These are phyloP conservation scores for Grigorovia humatica DNA, from an alignment of 805 yeast genomes.

Conservation along the genomic window DNA sequence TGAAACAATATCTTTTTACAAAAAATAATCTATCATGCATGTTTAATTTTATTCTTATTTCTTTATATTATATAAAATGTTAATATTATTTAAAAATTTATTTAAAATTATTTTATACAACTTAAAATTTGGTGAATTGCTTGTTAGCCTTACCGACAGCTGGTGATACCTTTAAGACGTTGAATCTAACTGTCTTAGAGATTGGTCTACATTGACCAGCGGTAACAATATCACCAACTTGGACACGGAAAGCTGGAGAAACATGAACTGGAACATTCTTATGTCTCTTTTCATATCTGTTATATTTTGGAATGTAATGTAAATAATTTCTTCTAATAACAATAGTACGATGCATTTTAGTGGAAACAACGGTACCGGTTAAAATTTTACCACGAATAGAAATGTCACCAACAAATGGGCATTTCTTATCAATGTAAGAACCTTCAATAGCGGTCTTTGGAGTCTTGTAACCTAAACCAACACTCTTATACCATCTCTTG, in stretches of 20 bases:
- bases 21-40: too few species aligned
- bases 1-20: too few species aligned
- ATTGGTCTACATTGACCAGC: slow-evolving; percentile 99
- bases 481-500: slow-evolving; percentile 99
- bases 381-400: slow-evolving; percentile 99
- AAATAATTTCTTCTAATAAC: slow-evolving; percentile 99
- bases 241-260: slow-evolving; percentile 99
- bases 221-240: slow-evolving; percentile 97
- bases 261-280: slow-evolving; percentile 99
- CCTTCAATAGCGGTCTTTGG: slow-evolving; percentile 98
- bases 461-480: slow-evolving; percentile 99
- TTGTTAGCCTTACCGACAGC: slow-evolving; percentile 80
- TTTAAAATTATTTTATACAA: too few species aligned
- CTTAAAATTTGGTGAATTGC: slow-evolving; percentile 95
- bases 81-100: too few species aligned
- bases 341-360: slow-evolving; percentile 99
- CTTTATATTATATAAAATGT: too few species aligned
- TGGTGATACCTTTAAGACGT: slow-evolving; percentile 91
- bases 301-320: slow-evolving; percentile 99
- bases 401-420: slow-evolving; percentile 96
- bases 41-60: too few species aligned
- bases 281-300: slow-evolving; percentile 99
- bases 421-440: slow-evolving; percentile 98
- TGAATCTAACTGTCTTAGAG: slow-evolving; percentile 99
- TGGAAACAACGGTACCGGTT: slow-evolving; percentile 98